These are phyloP conservation scores for Aeminium ludgeri DNA, from an alignment of 495 filamentous ascomycete species.

Conservation along the genomic window DNA sequence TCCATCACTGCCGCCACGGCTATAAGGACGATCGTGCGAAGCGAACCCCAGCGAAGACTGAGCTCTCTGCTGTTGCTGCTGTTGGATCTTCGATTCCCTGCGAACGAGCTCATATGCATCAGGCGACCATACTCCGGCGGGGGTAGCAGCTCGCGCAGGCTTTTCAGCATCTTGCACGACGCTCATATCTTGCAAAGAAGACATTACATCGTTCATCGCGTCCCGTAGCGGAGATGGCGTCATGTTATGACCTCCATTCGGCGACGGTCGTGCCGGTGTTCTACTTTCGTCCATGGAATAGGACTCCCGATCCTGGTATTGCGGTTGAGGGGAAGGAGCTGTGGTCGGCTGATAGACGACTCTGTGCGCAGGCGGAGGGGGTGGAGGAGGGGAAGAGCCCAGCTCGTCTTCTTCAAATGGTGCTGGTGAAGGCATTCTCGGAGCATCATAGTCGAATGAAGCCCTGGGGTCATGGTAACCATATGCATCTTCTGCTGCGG, in stretches of 20 bases:
- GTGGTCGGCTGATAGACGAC: conserved; percentile 22
- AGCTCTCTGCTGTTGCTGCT: conserved; percentile 8
- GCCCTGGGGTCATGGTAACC: conserved; percentile 16
- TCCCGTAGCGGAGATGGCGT: conserved; percentile 83
- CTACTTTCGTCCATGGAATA: conserved; percentile 21
- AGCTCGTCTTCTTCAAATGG: conserved; percentile 15
- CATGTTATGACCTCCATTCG: conserved; percentile 39
- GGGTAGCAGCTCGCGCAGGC: conserved; percentile 28
- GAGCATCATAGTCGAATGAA: conserved; percentile 15
- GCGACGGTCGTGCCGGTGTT: conserved; percentile 47
- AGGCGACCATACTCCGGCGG: conserved; percentile 72
- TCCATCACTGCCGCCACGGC: neutral
- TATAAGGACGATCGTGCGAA: neutral
- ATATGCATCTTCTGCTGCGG: too few species aligned
- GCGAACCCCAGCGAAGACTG: conserved; percentile 15
- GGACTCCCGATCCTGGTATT: conserved; percentile 7
- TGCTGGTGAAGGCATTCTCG: conserved; percentile 21
- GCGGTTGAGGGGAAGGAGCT: conserved; percentile 21
- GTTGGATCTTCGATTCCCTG: conserved; percentile 4
- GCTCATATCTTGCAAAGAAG: conserved; percentile 80
- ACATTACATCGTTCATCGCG: conserved; percentile 98
- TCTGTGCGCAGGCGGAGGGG: conserved; percentile 27
- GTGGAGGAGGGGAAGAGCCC: conserved; percentile 25
- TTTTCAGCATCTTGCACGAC: conserved; percentile 30
- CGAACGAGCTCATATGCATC: conserved; percentile 59